Evolutionary conservation across 2,329 filamentous ascomycete genomes (phyloP).

Genomic region (Herpotrichia juniperi): DNA sequence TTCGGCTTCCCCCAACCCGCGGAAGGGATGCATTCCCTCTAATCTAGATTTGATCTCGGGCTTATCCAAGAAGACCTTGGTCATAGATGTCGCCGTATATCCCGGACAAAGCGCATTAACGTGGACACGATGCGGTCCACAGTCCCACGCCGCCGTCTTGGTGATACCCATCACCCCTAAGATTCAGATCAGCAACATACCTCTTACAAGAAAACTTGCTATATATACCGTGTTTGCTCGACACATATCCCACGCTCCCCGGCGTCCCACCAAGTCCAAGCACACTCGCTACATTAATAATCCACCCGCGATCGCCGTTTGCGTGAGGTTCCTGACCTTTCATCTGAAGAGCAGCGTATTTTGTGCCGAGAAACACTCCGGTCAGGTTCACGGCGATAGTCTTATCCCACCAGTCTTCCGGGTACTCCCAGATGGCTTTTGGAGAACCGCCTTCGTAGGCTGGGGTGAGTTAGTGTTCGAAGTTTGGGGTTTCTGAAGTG

Average conservation of each 20-base stretch:
- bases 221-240: conserved; percentile 59
- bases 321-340: conserved; percentile 51
- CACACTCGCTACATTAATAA: conserved; percentile 62
- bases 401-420: conserved; percentile 53
- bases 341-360: conserved; percentile 58
- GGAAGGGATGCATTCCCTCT: conserved; percentile 34
- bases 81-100: conserved; percentile 45
- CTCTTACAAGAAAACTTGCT: too few relatives aligned
- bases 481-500: too few relatives aligned
- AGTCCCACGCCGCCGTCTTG: conserved; percentile 56
- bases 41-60: conserved; percentile 8
- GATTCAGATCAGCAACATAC: too few relatives aligned
- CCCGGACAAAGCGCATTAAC: conserved; percentile 62
- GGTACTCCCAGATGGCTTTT: conserved; percentile 54
- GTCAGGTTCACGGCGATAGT: conserved; percentile 43
- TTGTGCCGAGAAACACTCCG: conserved; percentile 50
- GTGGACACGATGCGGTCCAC: conserved; percentile 56
- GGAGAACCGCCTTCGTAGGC: conserved; percentile 42
- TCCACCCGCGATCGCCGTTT: conserved; percentile 53
- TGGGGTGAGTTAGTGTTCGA: too few relatives aligned
- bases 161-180: conserved; percentile 60
- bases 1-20: conserved; percentile 34
- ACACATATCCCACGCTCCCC: conserved; percentile 44
- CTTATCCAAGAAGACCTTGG: conserved; percentile 18
- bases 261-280: conserved; percentile 52